phyloP scores from a whole-genome alignment of 305 asterid genomes.

The Coffea humblotiana region DNA sequence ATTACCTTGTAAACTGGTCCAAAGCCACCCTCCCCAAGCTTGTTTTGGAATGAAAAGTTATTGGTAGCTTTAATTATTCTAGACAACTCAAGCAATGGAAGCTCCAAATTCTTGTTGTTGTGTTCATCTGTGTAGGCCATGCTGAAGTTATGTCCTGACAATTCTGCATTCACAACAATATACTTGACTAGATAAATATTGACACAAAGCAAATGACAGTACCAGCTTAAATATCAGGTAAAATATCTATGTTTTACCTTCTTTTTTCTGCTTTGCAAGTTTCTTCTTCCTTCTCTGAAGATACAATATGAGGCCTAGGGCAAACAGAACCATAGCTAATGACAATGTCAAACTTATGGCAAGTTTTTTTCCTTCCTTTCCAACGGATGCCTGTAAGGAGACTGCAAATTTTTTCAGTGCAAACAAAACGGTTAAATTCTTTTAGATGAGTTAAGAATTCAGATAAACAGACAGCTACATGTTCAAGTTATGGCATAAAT shows the following conservation, averaged over 20 bases:
- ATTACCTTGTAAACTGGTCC: slow-evolving; percentile 35
- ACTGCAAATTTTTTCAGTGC: not conserved
- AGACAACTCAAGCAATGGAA: slow-evolving; percentile 19
- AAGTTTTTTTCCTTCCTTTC: not conserved
- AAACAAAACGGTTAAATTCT: not conserved
- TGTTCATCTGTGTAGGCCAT: not conserved
- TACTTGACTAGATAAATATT: not conserved
- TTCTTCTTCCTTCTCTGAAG: not conserved
- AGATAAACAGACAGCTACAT: no score
- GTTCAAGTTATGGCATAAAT: no score
- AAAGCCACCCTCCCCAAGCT: slow-evolving; percentile 34
- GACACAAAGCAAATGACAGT: not conserved
- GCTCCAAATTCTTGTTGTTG: not conserved
- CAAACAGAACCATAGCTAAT: not conserved
- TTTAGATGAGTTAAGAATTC: no score
- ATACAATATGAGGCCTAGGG: not conserved
- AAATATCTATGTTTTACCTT: not conserved
- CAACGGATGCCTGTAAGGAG: not conserved
- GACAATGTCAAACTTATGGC: not conserved
- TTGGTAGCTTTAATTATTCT: slow-evolving; percentile 23
- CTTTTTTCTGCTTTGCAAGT: not conserved
- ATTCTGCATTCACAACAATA: not conserved
- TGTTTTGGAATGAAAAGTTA: slow-evolving; percentile 23
- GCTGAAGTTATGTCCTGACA: no score
- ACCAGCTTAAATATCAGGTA: not conserved